Evolutionary conservation across 139 green algal species (phyloP).

Genomic region (Micractinium conductrix): DNA sequence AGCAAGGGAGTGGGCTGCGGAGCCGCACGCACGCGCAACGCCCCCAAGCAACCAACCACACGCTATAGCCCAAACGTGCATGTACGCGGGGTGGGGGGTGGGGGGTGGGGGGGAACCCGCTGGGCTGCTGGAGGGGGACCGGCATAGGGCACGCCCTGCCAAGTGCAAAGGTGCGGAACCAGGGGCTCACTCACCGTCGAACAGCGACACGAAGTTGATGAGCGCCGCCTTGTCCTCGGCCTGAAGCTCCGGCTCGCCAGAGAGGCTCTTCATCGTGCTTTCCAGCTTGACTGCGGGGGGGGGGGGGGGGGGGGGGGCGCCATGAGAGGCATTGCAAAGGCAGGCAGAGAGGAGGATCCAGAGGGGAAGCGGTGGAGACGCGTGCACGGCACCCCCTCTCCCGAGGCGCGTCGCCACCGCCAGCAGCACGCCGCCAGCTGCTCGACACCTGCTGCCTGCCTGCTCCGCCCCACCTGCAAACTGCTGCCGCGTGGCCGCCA

Average conservation of each 20-base stretch:
- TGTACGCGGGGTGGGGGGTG: too few relatives aligned
- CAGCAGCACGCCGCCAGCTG: background rate
- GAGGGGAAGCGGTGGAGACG: too few relatives aligned
- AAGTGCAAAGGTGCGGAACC: too few relatives aligned
- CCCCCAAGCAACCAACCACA: background rate
- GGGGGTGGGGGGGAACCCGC: too few relatives aligned
- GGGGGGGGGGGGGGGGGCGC: background rate
- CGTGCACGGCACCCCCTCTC: too few relatives aligned
- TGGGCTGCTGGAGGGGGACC: too few relatives aligned
- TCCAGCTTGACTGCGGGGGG: background rate
- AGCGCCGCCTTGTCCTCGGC: background rate
- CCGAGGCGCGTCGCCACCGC: too few relatives aligned
- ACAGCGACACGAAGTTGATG: constrained; percentile 16
- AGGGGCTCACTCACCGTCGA: constrained; percentile 21
- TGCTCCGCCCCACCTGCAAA: constrained; percentile 3
- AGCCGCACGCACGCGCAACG: background rate
- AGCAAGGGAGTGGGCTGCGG: background rate
- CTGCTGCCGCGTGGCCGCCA: constrained; percentile 2
- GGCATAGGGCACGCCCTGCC: too few relatives aligned
- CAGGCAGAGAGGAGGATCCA: background rate
- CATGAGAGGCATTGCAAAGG: background rate
- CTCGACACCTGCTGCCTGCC: too few relatives aligned
- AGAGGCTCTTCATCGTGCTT: constrained; percentile 23
- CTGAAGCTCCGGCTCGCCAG: background rate
- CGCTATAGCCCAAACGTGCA: background rate